These are phyloP conservation scores for Hypoxylon cercidicola DNA, from an alignment of 495 filamentous ascomycete genomes.

Conservation along the genomic window DNA sequence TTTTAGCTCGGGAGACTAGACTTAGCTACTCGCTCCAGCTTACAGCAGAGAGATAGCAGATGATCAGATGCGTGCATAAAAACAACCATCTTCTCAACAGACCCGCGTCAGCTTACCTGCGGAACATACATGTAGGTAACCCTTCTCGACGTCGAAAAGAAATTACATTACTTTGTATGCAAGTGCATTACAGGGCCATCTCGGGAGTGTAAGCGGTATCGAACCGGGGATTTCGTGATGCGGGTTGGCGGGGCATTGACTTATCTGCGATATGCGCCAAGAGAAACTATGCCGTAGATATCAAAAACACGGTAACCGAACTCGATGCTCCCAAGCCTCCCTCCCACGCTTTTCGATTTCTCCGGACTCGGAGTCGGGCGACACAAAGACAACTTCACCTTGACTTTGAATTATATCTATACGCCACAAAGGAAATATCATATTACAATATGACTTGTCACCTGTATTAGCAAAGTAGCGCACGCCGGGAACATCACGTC, in stretches of 20 bases:
- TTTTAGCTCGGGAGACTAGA: constrained; percentile 3
- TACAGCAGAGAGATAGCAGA: constrained; percentile 13
- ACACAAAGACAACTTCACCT: neutral
- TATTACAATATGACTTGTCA: neutral
- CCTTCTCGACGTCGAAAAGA: neutral
- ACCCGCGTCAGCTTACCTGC: constrained; percentile 31
- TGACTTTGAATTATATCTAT: neutral
- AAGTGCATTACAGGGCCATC: too few species aligned
- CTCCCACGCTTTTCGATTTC: neutral
- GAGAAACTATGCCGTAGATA: constrained; percentile 18
- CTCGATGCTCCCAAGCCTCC: neutral
- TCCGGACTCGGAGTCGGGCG: constrained; percentile 28
- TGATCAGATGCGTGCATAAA: constrained; percentile 23
- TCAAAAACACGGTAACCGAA: constrained; percentile 8
- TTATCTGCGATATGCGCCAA: constrained; percentile 21
- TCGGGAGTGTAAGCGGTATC: constrained; percentile 8
- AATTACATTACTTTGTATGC: constrained; percentile 12
- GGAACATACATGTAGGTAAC: neutral
- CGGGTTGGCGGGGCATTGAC: constrained; percentile 9
- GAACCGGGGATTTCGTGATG: constrained; percentile 34
- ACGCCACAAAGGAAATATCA: neutral
- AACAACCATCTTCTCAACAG: constrained; percentile 7
- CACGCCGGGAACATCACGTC: constrained; percentile 30
- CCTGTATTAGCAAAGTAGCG: neutral
- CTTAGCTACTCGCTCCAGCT: too few species aligned